Evolutionary conservation across 139 green algal genomes (phyloP).

Genomic region (Axilococcus clingmanii): DNA sequence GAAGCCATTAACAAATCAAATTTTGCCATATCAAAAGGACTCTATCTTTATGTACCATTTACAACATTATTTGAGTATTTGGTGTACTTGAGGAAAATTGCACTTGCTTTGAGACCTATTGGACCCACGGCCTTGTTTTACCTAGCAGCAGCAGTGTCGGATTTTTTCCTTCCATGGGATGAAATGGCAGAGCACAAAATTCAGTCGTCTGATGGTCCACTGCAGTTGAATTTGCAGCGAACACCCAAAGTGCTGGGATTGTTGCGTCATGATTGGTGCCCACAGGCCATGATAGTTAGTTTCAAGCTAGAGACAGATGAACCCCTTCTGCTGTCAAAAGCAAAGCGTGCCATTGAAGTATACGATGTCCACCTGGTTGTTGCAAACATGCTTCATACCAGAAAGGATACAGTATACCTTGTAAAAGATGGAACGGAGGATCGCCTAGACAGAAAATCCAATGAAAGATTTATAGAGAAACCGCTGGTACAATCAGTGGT

Average conservation of each 20-base stretch:
- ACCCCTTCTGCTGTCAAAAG: slow-evolving; percentile 59
- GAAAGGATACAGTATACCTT: slow-evolving; percentile 69
- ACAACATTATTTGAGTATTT: slow-evolving; percentile 96
- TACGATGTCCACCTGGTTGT: slow-evolving; percentile 89
- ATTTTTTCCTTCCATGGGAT: slow-evolving; percentile 93
- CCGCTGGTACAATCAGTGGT: not conserved
- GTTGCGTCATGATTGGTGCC: slow-evolving; percentile 70
- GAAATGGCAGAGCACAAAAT: slow-evolving; percentile 96
- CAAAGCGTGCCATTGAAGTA: slow-evolving; percentile 35
- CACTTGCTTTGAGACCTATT: no score
- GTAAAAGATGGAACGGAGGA: slow-evolving; percentile 13
- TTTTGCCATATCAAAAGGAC: slow-evolving; percentile 22
- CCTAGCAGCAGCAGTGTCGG: slow-evolving; percentile 94
- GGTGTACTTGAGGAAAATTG: no score
- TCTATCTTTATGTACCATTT: slow-evolving; percentile 69
- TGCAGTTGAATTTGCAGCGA: slow-evolving; percentile 50
- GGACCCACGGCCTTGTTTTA: slow-evolving; percentile 69
- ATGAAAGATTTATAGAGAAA: not conserved
- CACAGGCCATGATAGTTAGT: slow-evolving; percentile 72
- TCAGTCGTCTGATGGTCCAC: slow-evolving; percentile 59
- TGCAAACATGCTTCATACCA: slow-evolving; percentile 84
- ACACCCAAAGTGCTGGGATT: slow-evolving; percentile 92
- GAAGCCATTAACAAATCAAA: slow-evolving; percentile 7
- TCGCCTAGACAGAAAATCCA: not conserved
- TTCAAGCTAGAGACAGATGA: slow-evolving; percentile 99